Evolutionary conservation across 2,329 filamentous ascomycete species (phyloP).

Genomic region (Bipolaris cookei): DNA sequence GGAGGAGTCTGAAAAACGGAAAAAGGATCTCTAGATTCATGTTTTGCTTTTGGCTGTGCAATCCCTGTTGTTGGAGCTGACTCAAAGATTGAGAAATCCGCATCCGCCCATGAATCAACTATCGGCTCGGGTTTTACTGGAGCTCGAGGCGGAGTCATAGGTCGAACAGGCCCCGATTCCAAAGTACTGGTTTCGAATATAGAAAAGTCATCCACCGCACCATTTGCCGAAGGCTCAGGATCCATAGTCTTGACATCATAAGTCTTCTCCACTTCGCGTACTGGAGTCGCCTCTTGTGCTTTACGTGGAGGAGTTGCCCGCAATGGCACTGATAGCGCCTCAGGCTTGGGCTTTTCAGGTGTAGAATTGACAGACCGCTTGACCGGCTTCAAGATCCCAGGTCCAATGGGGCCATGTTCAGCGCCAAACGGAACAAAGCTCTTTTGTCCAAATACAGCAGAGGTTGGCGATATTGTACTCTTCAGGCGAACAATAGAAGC

Average conservation of each 20-base stretch:
- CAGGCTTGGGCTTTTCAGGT: slow-evolving; percentile 17
- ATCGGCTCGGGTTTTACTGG: slow-evolving; percentile 5
- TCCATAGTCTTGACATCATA: neutral
- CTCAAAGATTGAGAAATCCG: slow-evolving; percentile 43
- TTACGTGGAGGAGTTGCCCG: neutral
- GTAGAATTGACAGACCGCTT: slow-evolving; percentile 19
- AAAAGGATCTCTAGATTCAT: slow-evolving; percentile 28
- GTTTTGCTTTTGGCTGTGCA: slow-evolving; percentile 5
- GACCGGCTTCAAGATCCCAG: slow-evolving; percentile 35
- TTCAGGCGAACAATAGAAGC: slow-evolving; percentile 42
- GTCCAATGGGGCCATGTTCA: slow-evolving; percentile 41
- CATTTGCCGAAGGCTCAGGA: neutral
- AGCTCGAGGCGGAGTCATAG: slow-evolving; percentile 16
- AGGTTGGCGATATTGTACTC: slow-evolving; percentile 44
- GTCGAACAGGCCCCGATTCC: neutral
- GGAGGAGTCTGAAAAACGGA: slow-evolving; percentile 35
- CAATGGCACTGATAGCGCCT: neutral
- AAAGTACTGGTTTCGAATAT: slow-evolving; percentile 1
- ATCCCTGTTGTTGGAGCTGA: slow-evolving; percentile 16
- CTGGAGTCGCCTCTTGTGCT: neutral
- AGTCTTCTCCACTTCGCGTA: neutral
- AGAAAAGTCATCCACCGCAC: slow-evolving; percentile 10
- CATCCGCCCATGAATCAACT: slow-evolving; percentile 22
- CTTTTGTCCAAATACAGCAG: slow-evolving; percentile 39
- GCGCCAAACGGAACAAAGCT: slow-evolving; percentile 34